Conservation (phyloP, 106 monocot genomes). For the Acorus gramineus region DNA sequence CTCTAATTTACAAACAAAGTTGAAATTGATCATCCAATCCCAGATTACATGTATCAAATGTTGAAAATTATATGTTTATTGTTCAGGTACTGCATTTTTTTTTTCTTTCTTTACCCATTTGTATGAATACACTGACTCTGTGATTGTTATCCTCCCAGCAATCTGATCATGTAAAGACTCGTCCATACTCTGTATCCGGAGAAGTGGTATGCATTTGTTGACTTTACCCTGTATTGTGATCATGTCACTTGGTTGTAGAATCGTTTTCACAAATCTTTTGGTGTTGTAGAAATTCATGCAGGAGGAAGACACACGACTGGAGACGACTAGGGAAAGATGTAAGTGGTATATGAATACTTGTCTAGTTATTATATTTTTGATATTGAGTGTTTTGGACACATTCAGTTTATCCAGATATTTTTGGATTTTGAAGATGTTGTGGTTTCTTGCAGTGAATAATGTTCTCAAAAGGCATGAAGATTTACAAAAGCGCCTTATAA, state of each 20-base stretch:
- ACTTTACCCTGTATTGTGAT: background rate
- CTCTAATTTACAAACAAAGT: no score
- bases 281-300: conserved; percentile 30
- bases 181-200: conserved; percentile 25
- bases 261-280: background rate
- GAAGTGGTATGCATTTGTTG: conserved; percentile 36
- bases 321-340: conserved; percentile 75
- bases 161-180: conserved; percentile 34
- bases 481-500: conserved; percentile 63
- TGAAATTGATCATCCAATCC: no score
- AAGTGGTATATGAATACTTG: background rate
- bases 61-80: no score
- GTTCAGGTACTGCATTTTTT: no score
- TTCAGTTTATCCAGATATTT: background rate
- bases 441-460: conserved; percentile 48
- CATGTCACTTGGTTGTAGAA: background rate
- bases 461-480: conserved; percentile 80
- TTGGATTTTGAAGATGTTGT: conserved; percentile 6
- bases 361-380: background rate
- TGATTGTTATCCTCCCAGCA: conserved; percentile 8
- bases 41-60: no score
- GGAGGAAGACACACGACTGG: conserved; percentile 60
- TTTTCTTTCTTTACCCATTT: no score
- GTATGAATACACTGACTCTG: background rate
- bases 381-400: background rate